Evolutionary conservation across 768 basidiomycete species (phyloP).

Genomic region (Mrakia frigida): DNA sequence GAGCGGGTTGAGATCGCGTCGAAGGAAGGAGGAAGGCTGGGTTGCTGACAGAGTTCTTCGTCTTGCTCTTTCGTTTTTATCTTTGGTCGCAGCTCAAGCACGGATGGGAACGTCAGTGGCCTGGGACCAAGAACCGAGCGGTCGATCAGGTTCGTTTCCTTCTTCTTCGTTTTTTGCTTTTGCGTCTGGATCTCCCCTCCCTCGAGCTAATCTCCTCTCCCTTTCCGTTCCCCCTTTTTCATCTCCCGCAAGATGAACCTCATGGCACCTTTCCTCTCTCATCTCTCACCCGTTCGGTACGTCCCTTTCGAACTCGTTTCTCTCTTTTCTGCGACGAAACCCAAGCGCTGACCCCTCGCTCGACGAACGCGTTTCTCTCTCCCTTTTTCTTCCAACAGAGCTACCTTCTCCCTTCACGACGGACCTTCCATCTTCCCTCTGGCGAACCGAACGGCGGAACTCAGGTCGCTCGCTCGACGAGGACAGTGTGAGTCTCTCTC

Average conservation of each 20-base stretch:
- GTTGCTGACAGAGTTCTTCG: too few species aligned
- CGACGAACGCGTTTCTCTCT: not conserved
- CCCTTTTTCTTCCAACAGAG: not conserved
- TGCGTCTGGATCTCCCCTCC: too few species aligned
- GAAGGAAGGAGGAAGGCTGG: not conserved
- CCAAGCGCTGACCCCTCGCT: not conserved
- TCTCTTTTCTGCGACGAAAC: not conserved
- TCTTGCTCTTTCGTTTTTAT: not conserved
- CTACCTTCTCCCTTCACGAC: slow-evolving; percentile 4
- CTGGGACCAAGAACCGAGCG: not conserved
- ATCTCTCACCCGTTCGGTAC: not conserved
- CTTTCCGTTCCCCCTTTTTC: not conserved
- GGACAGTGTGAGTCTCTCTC: not conserved
- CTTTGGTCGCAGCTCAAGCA: not conserved
- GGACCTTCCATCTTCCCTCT: slow-evolving; percentile 1
- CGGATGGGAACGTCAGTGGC: not conserved
- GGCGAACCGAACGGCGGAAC: not conserved
- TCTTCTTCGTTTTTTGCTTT: not conserved
- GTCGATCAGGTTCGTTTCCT: not conserved
- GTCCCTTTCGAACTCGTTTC: not conserved
- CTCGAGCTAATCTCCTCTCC: not conserved
- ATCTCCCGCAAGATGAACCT: not conserved
- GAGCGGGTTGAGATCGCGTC: not conserved
- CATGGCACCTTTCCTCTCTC: not conserved
- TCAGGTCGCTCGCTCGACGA: not conserved